phyloP scores from a whole-genome alignment of 805 yeast species.

The Cyberlindnera galapagoensis region DNA sequence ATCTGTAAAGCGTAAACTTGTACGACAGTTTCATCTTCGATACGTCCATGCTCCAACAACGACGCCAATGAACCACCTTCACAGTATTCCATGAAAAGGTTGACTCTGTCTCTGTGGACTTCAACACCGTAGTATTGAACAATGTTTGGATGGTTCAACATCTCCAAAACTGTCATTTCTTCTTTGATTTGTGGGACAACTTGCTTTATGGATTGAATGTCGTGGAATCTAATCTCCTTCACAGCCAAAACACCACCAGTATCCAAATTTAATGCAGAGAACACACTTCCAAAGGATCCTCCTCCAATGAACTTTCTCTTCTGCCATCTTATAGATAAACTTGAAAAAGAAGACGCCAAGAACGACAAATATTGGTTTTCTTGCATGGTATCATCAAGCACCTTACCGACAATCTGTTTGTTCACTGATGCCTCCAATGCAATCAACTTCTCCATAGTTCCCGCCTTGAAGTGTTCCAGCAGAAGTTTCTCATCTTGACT shows the following conservation, averaged over 20 bases:
- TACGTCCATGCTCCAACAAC: constrained; percentile 82
- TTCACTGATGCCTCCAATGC: constrained; percentile 49
- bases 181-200: constrained; percentile 87
- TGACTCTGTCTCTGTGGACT: constrained; percentile 92
- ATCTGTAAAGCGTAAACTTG: constrained; percentile 87
- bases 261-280: constrained; percentile 85
- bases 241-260: constrained; percentile 97
- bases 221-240: constrained; percentile 88
- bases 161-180: constrained; percentile 94
- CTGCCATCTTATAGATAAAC: constrained; percentile 94
- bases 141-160: constrained; percentile 92
- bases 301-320: constrained; percentile 92
- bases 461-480: constrained; percentile 53
- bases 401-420: constrained; percentile 64
- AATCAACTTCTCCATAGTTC: constrained; percentile 58
- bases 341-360: constrained; percentile 82
- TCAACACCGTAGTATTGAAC: constrained; percentile 97
- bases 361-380: constrained; percentile 84
- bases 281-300: constrained; percentile 93
- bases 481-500: constrained; percentile 49
- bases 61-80: constrained; percentile 91
- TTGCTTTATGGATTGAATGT: constrained; percentile 74
- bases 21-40: constrained; percentile 89
- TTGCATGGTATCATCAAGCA: constrained; percentile 78
- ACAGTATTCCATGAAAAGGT: constrained; percentile 95